Percentiles rank a stretch among this genome's conserved stretches.
phyloP scores from a whole-genome alignment of 83 land plant genomes.

The Thuja plicata region DNA sequence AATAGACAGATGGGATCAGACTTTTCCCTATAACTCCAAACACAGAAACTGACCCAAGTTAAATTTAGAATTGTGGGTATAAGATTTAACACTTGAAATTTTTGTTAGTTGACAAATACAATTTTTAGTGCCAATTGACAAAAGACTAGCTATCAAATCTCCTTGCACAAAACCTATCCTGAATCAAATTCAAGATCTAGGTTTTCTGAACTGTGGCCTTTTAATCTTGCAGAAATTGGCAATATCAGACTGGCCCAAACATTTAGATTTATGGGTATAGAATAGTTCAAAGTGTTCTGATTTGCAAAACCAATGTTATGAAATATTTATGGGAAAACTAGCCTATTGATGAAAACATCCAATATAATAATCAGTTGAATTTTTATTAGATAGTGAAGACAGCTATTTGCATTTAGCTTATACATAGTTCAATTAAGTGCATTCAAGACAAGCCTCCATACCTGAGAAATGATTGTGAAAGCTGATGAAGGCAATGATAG shows the following conservation, averaged over 20 bases:
- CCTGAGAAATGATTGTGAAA: conserved; percentile 35
- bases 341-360: neutral
- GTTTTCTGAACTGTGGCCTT: neutral
- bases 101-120: neutral
- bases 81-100: neutral
- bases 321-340: neutral
- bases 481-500: conserved; percentile 56
- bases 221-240: neutral
- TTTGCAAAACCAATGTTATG: neutral
- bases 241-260: neutral
- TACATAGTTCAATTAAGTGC: neutral
- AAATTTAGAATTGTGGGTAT: neutral
- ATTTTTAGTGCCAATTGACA: neutral
- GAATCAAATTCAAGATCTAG: neutral
- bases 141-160: neutral
- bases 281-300: too few relatives aligned
- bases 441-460: conserved; percentile 8
- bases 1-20: neutral
- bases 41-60: neutral
- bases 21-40: neutral
- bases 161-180: neutral
- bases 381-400: neutral
- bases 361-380: neutral
- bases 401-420: neutral
- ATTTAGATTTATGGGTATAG: neutral